phyloP scores from a whole-genome alignment of 2,329 filamentous ascomycete genomes.

The Alternaria hordeiaustralica region DNA sequence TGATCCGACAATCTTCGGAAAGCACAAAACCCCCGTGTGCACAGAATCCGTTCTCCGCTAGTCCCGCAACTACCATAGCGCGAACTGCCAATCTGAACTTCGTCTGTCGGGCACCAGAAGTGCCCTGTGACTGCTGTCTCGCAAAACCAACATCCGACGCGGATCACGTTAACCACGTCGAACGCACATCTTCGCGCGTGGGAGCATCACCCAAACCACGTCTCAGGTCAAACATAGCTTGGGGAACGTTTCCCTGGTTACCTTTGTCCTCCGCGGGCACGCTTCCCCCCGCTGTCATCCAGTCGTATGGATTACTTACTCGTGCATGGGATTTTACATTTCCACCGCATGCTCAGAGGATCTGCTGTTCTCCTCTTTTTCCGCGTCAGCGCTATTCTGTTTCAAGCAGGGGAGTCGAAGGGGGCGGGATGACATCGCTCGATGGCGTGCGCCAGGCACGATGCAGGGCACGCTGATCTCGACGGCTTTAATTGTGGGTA shows the following conservation, averaged over 20 bases:
- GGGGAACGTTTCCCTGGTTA: not conserved
- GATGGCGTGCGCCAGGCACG: conserved; percentile 10
- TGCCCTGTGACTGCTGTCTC: not conserved
- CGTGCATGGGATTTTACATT: not conserved
- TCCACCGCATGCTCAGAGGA: not conserved
- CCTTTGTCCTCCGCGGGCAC: not conserved
- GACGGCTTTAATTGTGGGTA: conserved; percentile 5
- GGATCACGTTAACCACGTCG: not conserved
- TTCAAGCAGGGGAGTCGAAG: not conserved
- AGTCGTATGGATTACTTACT: conserved; percentile 1
- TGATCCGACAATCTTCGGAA: conserved; percentile 15
- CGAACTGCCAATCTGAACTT: not conserved
- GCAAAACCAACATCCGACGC: not conserved
- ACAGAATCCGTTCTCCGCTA: not conserved
- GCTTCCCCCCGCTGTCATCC: not conserved
- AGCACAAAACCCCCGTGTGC: not conserved
- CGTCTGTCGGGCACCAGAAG: not conserved
- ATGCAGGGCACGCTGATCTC: not conserved
- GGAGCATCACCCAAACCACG: not conserved
- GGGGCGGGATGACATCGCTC: conserved; percentile 4
- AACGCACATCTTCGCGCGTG: not conserved
- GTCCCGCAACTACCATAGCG: not conserved
- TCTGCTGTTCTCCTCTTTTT: not conserved
- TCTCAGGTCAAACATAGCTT: not conserved
- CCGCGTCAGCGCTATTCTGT: not conserved